A percentile compares a stretch with the other conserved stretches of the same genome.
phyloP scores from a whole-genome alignment of 768 basidiomycete genomes.

The Mycena maculata region DNA sequence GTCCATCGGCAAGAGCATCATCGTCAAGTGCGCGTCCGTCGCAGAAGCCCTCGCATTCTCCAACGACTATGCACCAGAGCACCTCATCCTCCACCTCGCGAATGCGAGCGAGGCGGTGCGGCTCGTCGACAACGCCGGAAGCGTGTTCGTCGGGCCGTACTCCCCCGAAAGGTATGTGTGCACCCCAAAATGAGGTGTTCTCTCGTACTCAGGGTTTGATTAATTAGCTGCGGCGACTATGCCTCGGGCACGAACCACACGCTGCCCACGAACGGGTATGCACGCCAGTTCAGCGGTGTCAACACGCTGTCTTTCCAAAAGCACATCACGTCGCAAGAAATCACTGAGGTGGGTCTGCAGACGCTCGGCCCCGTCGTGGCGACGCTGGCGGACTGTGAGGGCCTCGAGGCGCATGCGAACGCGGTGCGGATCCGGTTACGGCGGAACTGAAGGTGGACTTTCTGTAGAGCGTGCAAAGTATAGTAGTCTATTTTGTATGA shows the following conservation, averaged over 20 bases:
- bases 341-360: slow-evolving; percentile 81
- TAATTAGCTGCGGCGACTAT: slow-evolving; percentile 92
- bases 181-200: background rate
- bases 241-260: slow-evolving; percentile 99
- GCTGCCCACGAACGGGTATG: slow-evolving; percentile 95
- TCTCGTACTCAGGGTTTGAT: slow-evolving; percentile 15
- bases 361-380: slow-evolving; percentile 88
- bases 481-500: slow-evolving; percentile 33
- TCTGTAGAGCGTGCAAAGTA: slow-evolving; percentile 27
- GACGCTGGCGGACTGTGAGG: slow-evolving; percentile 94
- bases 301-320: slow-evolving; percentile 98
- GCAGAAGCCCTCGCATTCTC: slow-evolving; percentile 89
- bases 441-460: slow-evolving; percentile 32
- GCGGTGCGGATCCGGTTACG: slow-evolving; percentile 90
- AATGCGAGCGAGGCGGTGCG: slow-evolving; percentile 74
- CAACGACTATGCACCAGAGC: slow-evolving; percentile 98
- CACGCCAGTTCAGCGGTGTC: slow-evolving; percentile 97
- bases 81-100: slow-evolving; percentile 91
- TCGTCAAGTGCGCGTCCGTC: slow-evolving; percentile 75
- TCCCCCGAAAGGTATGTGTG: slow-evolving; percentile 91
- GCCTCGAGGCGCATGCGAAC: slow-evolving; percentile 94
- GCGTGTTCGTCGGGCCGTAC: slow-evolving; percentile 94
- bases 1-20: slow-evolving; percentile 91
- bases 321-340: slow-evolving; percentile 96
- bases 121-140: slow-evolving; percentile 90